Evolutionary conservation across 1,284 basidiomycete species (phyloP).

Genomic region (Anthracocystis walkeri): DNA sequence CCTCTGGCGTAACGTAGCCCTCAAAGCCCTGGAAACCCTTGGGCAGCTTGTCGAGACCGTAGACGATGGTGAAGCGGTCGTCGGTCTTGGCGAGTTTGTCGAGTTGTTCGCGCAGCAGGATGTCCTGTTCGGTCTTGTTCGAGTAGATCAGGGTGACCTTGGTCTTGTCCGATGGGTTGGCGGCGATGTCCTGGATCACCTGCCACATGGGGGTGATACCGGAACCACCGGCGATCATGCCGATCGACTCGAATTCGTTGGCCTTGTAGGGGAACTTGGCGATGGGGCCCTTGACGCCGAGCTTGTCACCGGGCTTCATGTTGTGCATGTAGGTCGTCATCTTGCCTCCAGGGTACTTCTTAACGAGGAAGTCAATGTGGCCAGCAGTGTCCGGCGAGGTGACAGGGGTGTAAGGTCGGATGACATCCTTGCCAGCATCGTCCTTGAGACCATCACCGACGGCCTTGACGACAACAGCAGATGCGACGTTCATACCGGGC

Average conservation of each 20-base stretch:
- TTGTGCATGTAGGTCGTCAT: conserved; percentile 70
- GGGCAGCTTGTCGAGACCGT: conserved; percentile 84
- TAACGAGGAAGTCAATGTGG: conserved; percentile 78
- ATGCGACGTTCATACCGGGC: conserved; percentile 79
- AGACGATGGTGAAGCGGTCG: conserved; percentile 80
- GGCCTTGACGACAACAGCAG: conserved; percentile 74
- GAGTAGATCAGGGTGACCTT: conserved; percentile 93
- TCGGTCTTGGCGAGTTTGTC: conserved; percentile 72
- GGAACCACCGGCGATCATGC: conserved; percentile 89
- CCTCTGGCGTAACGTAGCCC: conserved; percentile 76
- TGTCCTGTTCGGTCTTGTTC: conserved; percentile 90
- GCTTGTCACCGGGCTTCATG: conserved; percentile 82
- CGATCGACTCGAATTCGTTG: conserved; percentile 76
- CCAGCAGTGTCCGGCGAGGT: conserved; percentile 60
- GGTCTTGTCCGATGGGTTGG: conserved; percentile 84
- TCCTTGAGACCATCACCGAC: conserved; percentile 73
- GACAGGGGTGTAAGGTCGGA: conserved; percentile 74
- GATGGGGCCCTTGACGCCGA: conserved; percentile 81
- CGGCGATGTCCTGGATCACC: conserved; percentile 68
- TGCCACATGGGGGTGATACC: conserved; percentile 75
- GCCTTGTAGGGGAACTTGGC: conserved; percentile 68
- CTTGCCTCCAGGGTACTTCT: conserved; percentile 73
- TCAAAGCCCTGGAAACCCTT: conserved; percentile 74
- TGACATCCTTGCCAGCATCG: conserved; percentile 87
- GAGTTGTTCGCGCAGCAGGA: conserved; percentile 85